Percentiles rank a stretch among this genome's conserved stretches.
Evolutionary conservation across 768 basidiomycete species (phyloP).

Genomic region (Coprinopsis strossmayeri): DNA sequence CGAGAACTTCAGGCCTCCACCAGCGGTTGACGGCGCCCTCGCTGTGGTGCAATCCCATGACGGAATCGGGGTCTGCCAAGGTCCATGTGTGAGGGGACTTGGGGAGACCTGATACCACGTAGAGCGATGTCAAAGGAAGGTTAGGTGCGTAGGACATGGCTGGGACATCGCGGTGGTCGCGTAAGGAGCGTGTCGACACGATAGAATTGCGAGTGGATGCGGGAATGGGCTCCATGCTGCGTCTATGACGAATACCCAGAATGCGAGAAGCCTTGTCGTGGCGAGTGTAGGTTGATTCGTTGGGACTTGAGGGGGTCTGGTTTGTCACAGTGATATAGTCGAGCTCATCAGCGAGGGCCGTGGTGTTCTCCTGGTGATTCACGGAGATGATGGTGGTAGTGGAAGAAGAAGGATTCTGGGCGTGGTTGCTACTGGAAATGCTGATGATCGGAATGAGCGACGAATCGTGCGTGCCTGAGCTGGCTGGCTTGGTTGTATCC

Average conservation of each 20-base stretch:
- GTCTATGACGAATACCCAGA: constrained; percentile 67
- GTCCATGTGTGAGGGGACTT: constrained; percentile 91
- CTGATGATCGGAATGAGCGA: constrained; percentile 40
- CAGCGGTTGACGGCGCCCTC: constrained; percentile 83
- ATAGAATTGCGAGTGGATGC: constrained; percentile 71
- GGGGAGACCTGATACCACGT: constrained; percentile 83
- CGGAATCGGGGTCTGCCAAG: constrained; percentile 77
- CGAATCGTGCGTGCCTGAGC: constrained; percentile 26
- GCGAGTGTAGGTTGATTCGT: constrained; percentile 32
- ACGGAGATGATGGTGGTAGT: constrained; percentile 18
- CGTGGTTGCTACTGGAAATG: constrained; percentile 32
- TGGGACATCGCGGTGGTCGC: constrained; percentile 39
- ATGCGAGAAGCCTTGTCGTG: constrained; percentile 74
- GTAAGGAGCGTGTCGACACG: constrained; percentile 66
- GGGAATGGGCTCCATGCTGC: constrained; percentile 82
- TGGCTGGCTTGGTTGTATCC: constrained; percentile 21
- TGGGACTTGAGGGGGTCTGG: constrained; percentile 25
- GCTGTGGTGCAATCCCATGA: constrained; percentile 73
- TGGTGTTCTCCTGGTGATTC: constrained; percentile 25
- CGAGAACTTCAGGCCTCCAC: constrained; percentile 90
- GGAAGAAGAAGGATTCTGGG: constrained; percentile 15
- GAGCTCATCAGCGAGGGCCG: constrained; percentile 60
- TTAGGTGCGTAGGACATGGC: constrained; percentile 59
- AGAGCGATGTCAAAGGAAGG: constrained; percentile 74
- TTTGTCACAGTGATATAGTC: constrained; percentile 58